Conservation (phyloP, 805 yeast genomes). For the Cyberlindnera xylosilytica region DNA sequence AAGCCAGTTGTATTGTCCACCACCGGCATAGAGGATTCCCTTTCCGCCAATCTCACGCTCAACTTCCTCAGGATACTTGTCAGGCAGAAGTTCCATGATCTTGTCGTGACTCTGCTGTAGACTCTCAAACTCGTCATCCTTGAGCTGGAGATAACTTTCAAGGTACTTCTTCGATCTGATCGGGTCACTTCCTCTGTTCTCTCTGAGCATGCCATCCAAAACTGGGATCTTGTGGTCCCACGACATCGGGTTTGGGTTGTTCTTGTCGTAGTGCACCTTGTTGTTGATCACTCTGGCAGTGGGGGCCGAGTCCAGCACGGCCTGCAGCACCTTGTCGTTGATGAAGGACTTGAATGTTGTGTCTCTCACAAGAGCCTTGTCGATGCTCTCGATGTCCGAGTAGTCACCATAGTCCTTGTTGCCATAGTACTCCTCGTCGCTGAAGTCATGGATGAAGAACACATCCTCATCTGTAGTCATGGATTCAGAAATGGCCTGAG, state of each 20-base stretch:
- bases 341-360: constrained; percentile 18
- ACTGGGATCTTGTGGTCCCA: constrained; percentile 25
- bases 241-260: constrained; percentile 14
- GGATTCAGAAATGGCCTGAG: constrained; percentile 3
- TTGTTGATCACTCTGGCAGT: constrained; percentile 20
- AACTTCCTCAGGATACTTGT: constrained; percentile 37
- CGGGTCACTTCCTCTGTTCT: constrained; percentile 24
- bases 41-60: constrained; percentile 38
- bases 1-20: constrained; percentile 66
- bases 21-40: constrained; percentile 75
- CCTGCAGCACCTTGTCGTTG: constrained; percentile 16
- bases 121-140: constrained; percentile 14
- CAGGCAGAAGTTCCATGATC: constrained; percentile 34
- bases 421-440: constrained; percentile 20
- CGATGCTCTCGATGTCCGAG: constrained; percentile 10
- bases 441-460: constrained; percentile 14
- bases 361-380: constrained; percentile 12
- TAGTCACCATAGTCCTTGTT: constrained; percentile 16
- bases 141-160: constrained; percentile 17
- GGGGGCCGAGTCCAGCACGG: constrained; percentile 19
- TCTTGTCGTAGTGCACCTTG: constrained; percentile 21
- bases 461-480: constrained; percentile 8
- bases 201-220: constrained; percentile 24
- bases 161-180: constrained; percentile 25
- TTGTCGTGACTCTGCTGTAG: constrained; percentile 21